These are phyloP conservation scores for Marasmius sp. DNA, from an alignment of 1,284 basidiomycete genomes.

Conservation along the genomic window DNA sequence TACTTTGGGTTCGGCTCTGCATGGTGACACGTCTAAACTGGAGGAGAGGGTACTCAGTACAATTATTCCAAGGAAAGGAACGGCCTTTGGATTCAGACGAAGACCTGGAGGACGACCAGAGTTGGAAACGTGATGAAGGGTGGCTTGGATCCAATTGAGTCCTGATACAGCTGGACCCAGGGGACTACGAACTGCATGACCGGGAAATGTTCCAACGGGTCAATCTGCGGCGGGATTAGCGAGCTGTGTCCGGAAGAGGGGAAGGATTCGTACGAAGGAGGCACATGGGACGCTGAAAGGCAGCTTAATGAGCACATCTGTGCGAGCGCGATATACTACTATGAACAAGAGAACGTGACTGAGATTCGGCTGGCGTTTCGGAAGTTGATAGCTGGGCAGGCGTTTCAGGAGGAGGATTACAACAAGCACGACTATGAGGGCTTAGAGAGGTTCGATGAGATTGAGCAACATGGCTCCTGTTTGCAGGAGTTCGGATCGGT, in stretches of 20 bases:
- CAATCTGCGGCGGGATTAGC: slow-evolving; percentile 21
- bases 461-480: slow-evolving; percentile 12
- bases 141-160: neutral
- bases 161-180: neutral
- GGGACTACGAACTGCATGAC: neutral
- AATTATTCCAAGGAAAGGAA: neutral
- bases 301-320: slow-evolving; percentile 47
- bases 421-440: slow-evolving; percentile 27
- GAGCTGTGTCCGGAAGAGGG: slow-evolving; percentile 39
- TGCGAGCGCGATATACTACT: slow-evolving; percentile 43
- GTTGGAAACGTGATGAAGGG: neutral
- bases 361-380: slow-evolving; percentile 31
- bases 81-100: neutral
- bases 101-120: neutral
- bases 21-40: neutral
- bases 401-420: slow-evolving; percentile 16
- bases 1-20: slow-evolving; percentile 13
- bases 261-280: slow-evolving; percentile 33
- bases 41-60: neutral
- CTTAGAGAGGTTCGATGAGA: slow-evolving; percentile 25
- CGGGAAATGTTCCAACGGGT: slow-evolving; percentile 12
- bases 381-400: slow-evolving; percentile 10
- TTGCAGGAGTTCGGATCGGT: slow-evolving; percentile 22
- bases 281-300: slow-evolving; percentile 40
- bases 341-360: slow-evolving; percentile 33